Percentiles rank a stretch among this genome's conserved stretches.
These are phyloP conservation scores for Plasmodium berghei DNA, from an alignment of 169 alveolate genomes.

Conservation along the genomic window DNA sequence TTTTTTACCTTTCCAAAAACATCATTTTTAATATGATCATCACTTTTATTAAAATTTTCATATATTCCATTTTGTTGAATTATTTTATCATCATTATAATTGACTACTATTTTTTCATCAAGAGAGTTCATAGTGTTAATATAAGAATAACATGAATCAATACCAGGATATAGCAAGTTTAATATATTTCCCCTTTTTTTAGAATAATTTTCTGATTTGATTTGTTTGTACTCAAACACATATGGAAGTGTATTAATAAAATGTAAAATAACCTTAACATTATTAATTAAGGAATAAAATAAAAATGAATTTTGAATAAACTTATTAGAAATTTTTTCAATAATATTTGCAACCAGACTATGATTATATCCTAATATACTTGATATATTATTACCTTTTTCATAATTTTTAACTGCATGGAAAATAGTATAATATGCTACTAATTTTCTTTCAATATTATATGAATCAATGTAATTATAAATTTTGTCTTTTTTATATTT, in stretches of 20 bases:
- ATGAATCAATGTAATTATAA: conserved; percentile 59
- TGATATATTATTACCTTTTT: conserved; percentile 71
- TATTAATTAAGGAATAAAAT: conserved; percentile 29
- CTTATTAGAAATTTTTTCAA: background rate
- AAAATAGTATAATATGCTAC: conserved; percentile 65
- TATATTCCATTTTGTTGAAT: background rate
- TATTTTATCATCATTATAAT: background rate
- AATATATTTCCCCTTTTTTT: conserved; percentile 13
- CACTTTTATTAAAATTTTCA: background rate
- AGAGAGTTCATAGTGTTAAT: conserved; percentile 20
- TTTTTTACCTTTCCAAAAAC: background rate
- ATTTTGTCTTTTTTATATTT: conserved; percentile 25
- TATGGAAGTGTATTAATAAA: conserved; percentile 63
- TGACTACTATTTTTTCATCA: background rate
- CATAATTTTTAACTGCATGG: conserved; percentile 61
- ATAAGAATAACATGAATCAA: conserved; percentile 63
- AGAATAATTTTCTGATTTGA: conserved; percentile 17
- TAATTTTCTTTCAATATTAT: conserved; percentile 70
- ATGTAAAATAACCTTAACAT: conserved; percentile 14
- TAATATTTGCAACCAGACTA: conserved; percentile 6
- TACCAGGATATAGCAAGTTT: conserved; percentile 64
- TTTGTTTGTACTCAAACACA: conserved; percentile 28
- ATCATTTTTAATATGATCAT: background rate
- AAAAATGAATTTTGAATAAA: conserved; percentile 10
- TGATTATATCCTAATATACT: conserved; percentile 57